phyloP scores from a whole-genome alignment of 108 stramenopile genomes.

The Licmophora abbreviata region DNA sequence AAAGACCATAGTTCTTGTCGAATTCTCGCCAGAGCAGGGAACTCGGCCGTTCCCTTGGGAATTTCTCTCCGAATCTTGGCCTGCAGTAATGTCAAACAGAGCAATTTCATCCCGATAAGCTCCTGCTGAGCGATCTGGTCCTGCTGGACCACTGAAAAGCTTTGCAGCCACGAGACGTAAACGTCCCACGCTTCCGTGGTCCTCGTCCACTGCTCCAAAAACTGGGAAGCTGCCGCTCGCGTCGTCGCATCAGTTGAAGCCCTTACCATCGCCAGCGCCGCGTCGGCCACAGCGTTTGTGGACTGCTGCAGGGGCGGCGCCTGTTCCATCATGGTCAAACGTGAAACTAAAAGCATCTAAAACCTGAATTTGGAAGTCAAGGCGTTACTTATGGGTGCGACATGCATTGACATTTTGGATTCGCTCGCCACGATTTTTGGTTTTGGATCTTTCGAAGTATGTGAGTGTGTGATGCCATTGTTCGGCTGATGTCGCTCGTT shows the following conservation, averaged over 20 bases:
- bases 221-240: constrained; percentile 29
- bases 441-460: too few relatives aligned
- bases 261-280: constrained; percentile 27
- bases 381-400: too few relatives aligned
- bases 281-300: constrained; percentile 37
- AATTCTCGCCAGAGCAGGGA: not conserved
- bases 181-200: constrained; percentile 27
- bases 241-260: constrained; percentile 20
- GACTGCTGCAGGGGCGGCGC: too few relatives aligned
- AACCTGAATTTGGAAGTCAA: too few relatives aligned
- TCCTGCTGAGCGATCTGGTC: constrained; percentile 1
- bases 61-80: constrained; percentile 18
- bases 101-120: constrained; percentile 17
- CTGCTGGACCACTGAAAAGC: constrained; percentile 2
- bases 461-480: too few relatives aligned
- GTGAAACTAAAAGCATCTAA: too few relatives aligned
- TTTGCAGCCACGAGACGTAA: constrained; percentile 19
- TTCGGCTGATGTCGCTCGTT: too few relatives aligned
- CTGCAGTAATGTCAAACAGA: constrained; percentile 29
- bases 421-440: too few relatives aligned
- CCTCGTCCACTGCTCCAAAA: constrained; percentile 34
- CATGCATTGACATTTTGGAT: too few relatives aligned
- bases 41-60: not conserved
- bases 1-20: constrained; percentile 9
- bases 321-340: too few relatives aligned